Base-by-base conservation (phyloP, 2,329 filamentous ascomycete species). In the Botrytis elliptica region DNA sequence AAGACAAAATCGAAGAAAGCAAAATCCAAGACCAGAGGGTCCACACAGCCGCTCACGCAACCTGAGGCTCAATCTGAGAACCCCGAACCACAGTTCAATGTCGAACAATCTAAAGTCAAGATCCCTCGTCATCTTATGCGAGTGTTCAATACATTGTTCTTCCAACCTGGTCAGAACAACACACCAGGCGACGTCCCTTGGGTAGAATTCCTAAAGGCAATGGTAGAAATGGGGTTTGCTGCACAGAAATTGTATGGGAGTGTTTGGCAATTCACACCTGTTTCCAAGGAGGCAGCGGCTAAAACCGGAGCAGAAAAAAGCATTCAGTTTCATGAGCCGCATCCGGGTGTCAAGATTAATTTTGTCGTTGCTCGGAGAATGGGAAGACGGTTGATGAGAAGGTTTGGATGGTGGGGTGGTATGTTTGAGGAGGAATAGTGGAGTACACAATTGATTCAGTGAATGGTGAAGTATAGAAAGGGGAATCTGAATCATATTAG, bases 371-470 rank as follows among this genome's bases (percentile, higher is more conserved):
- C 63, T 22, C 25, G 63, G 22, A 67, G 29, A n/a, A 67, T 52
- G 20, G 64, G 44, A n/a, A 67, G 29, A 38, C 18, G 33, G 10
- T 52, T 38, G 33, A 67, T 66, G 63, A 66, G 42, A 7, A 36
- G 42, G 25, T 33, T 64, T 33, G 40, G n/a, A 22, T 67, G 64
- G 44, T n/a, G 12, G 33, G 29, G 29, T 20, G 29, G 33, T 5
- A 67, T 67, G 64, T 67, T 67, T 49, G 63, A 49, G 33, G 64
- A 52, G 29, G 22, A 67, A 25, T 67, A 67, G 44, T 38, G 22
- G 20, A 16, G 20, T 38, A 0, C 6, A n/a, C 9, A 8, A 25
- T 49, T 49, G 9, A 25, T 36, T 60, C 1, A 36, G 4, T 60
- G 14, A 2, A 5, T 12, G 1, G 3, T 10, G 2, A 1, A 18